Percentiles rank a stretch among this genome's conserved stretches.
Conservation (phyloP, 148 eudicot genomes). For the Rheum nobile region DNA sequence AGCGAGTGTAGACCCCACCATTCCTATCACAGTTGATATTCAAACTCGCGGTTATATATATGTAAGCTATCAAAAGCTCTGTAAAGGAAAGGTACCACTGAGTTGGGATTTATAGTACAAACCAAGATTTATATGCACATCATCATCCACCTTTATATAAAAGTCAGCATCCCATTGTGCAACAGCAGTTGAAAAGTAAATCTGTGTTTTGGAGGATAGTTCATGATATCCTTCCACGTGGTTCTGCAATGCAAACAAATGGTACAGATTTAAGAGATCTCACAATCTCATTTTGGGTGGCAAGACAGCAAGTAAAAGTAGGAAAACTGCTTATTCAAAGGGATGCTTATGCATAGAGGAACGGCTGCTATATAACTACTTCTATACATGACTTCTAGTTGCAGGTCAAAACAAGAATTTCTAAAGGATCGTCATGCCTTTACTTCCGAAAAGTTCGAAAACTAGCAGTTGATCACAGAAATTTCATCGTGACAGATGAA, state of each 20-base stretch:
- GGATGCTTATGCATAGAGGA: background rate
- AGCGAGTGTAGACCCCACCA: slow-evolving; percentile 43
- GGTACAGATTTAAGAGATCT: background rate
- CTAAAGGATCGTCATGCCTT: background rate
- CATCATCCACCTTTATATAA: slow-evolving; percentile 75
- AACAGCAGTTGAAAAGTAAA: slow-evolving; percentile 55
- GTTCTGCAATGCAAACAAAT: slow-evolving; percentile 32
- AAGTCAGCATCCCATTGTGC: slow-evolving; percentile 79
- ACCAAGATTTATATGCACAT: slow-evolving; percentile 79
- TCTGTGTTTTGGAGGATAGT: slow-evolving; percentile 62
- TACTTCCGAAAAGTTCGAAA: background rate
- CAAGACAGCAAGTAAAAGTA: background rate
- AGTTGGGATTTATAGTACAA: slow-evolving; percentile 7
- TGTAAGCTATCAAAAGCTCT: background rate
- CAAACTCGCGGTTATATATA: slow-evolving; percentile 7
- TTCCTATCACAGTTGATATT: slow-evolving; percentile 20
- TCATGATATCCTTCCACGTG: slow-evolving; percentile 77
- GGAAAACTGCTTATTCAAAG: background rate
- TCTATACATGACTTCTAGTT: background rate
- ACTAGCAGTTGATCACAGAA: background rate
- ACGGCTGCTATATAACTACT: background rate
- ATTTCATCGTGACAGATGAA: background rate
- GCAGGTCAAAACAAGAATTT: background rate
- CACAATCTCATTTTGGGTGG: background rate
- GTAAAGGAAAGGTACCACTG: background rate